Conservation (phyloP, 805 yeast genomes). For the Zygosaccharomyces lentus region DNA sequence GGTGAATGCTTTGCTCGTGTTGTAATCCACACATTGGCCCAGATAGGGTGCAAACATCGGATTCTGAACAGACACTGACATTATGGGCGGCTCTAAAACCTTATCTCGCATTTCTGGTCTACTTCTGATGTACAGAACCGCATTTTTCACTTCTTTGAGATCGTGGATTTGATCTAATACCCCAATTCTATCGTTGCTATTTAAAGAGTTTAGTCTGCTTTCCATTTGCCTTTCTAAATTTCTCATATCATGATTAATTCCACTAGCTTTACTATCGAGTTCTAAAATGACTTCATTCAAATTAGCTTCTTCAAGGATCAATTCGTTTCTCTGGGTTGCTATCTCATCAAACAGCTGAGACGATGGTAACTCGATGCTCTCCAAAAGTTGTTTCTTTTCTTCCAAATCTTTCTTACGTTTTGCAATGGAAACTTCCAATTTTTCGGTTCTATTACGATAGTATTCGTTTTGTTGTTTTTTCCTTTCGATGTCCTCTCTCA, state of each 20-base stretch:
- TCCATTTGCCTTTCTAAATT: conserved; percentile 35
- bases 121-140: conserved; percentile 34
- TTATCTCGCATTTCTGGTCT: conserved; percentile 38
- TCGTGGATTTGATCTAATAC: conserved; percentile 39
- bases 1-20: conserved; percentile 59
- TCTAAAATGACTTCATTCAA: conserved; percentile 20
- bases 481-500: conserved; percentile 17
- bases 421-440: conserved; percentile 16
- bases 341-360: conserved; percentile 14
- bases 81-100: conserved; percentile 71
- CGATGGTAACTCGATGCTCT: conserved; percentile 17
- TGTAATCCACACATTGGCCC: conserved; percentile 51
- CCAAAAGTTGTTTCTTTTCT: conserved; percentile 9
- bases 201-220: conserved; percentile 36
- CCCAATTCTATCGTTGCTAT: conserved; percentile 49
- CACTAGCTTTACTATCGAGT: conserved; percentile 30
- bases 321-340: conserved; percentile 21
- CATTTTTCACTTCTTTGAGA: conserved; percentile 32
- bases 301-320: conserved; percentile 19
- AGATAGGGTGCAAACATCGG: conserved; percentile 49
- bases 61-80: conserved; percentile 55
- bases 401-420: conserved; percentile 11
- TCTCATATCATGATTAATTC: conserved; percentile 41
- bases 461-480: conserved; percentile 18
- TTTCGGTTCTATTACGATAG: conserved; percentile 22